Evolutionary conservation across 441 rosid genomes (phyloP), one percentile per base, ranked within the genome.

Genomic region (Kokia cookei): DNA sequence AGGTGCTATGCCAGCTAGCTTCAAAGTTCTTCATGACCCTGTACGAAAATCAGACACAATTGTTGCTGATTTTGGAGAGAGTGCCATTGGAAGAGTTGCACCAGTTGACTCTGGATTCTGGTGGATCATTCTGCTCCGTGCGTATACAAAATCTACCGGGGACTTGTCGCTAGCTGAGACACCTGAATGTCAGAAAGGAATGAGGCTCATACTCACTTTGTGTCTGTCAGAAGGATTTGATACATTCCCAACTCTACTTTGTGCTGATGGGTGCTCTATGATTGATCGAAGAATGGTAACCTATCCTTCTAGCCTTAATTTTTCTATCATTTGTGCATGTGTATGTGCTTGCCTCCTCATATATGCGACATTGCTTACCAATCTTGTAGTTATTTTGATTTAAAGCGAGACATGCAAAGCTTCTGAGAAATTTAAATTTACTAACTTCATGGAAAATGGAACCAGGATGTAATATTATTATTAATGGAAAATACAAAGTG

Each of bases 101-200:
- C 98, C 98, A 10, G 97, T 92, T 35, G 98, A 94, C 80, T 94
- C 97, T 61, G 98, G 98, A 71, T 94, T 94, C 83, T 94, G 98
- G 98, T 92, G 98, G 98, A 94, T 94, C 65, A 92, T 94, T 68
- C 84, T 94, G 83, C 97, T 94, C 58, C 97, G 98, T 35, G 98
- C 97, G 29, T 94, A 92, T 67, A 92, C 98, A n/a, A 94, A 94
- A 81, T 94, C 98, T 55, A 94, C 98, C 0, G 97, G 98, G 66
- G 97, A 94, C 80, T 80, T 86, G 62, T 81, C 97, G 60, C 82
- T 94, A 45, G 91, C 98, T 0, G 98, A 94, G 86, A 85, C 87
- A 63, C 85, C 94, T 2, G 97, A 91, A 77, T 92, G 97, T 77
- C 98, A 94, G 65, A 92, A 88, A 78, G 98, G 97, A 40, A 94